Conservation (phyloP, 345 rosid species). For the Litchi chinensis region DNA sequence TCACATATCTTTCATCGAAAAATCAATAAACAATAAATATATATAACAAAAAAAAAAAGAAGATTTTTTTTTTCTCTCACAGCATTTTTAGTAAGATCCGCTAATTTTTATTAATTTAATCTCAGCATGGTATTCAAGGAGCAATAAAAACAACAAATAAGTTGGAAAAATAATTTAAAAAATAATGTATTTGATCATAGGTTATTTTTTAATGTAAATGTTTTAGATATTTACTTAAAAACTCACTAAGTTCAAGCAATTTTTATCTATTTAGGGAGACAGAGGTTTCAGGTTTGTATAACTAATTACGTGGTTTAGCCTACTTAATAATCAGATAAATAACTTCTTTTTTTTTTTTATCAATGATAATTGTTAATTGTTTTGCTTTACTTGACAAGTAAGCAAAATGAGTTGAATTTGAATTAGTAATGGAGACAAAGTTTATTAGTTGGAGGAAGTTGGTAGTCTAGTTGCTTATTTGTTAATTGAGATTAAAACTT, state of each 20-base stretch:
- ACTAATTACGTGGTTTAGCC: neutral
- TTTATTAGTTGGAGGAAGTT: slow-evolving; percentile 8
- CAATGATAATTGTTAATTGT: neutral
- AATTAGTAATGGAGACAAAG: neutral
- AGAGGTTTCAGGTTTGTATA: neutral
- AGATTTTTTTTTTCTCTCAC: neutral
- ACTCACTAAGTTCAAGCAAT: slow-evolving; percentile 20
- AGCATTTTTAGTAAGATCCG: slow-evolving; percentile 33
- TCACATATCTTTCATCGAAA: slow-evolving; percentile 25
- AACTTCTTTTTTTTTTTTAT: neutral
- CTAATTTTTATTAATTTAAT: slow-evolving; percentile 8
- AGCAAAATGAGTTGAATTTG: neutral
- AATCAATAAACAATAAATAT: neutral
- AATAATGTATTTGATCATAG: slow-evolving; percentile 26
- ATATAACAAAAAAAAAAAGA: no score
- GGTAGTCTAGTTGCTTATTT: slow-evolving; percentile 13
- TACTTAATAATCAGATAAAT: neutral
- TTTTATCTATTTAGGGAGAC: neutral
- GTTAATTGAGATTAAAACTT: neutral
- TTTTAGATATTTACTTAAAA: neutral
- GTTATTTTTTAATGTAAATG: neutral
- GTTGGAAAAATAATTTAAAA: slow-evolving; percentile 25
- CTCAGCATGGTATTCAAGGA: slow-evolving; percentile 33
- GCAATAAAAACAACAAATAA: slow-evolving; percentile 30
- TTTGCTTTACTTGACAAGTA: slow-evolving; percentile 1